Conservation (phyloP, 352 stramenopile species). For the Ophiocytium majus region DNA sequence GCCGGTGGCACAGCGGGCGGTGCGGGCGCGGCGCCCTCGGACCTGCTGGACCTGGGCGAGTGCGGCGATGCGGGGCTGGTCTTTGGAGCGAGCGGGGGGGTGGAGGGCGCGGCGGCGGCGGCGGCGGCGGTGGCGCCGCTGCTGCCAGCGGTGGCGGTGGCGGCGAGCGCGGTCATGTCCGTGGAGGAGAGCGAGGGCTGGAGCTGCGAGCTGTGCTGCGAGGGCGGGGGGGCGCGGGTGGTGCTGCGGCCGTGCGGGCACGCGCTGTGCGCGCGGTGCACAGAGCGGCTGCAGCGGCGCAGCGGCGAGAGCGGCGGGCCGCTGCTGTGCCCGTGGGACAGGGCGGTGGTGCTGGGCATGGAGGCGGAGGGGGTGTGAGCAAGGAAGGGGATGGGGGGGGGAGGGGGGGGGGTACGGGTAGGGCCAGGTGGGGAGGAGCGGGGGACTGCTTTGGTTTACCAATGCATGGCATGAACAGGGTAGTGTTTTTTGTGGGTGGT, state of each 20-base stretch:
- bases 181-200: not conserved
- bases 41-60: not conserved
- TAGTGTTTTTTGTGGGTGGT: too few species aligned
- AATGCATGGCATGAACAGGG: too few species aligned
- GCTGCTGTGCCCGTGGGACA: not conserved
- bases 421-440: too few species aligned
- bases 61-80: not conserved
- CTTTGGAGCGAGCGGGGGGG: not conserved
- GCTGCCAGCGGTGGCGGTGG: too few species aligned
- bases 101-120: too few species aligned
- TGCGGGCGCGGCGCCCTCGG: too few species aligned
- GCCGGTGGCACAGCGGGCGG: too few species aligned
- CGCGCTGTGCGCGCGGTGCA: not conserved
- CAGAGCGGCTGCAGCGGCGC: not conserved
- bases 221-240: not conserved
- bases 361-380: not conserved
- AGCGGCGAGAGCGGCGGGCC: not conserved
- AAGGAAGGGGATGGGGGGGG: not conserved
- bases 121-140: not conserved
- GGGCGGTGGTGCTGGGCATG: not conserved
- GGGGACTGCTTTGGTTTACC: too few species aligned
- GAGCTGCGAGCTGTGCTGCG: not conserved
- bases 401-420: too few species aligned
- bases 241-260: not conserved
- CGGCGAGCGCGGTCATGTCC: too few species aligned